Percentiles rank a stretch among this genome's conserved stretches.
phyloP scores from a whole-genome alignment of 108 stramenopile species.

The Nitzschia sp. region DNA sequence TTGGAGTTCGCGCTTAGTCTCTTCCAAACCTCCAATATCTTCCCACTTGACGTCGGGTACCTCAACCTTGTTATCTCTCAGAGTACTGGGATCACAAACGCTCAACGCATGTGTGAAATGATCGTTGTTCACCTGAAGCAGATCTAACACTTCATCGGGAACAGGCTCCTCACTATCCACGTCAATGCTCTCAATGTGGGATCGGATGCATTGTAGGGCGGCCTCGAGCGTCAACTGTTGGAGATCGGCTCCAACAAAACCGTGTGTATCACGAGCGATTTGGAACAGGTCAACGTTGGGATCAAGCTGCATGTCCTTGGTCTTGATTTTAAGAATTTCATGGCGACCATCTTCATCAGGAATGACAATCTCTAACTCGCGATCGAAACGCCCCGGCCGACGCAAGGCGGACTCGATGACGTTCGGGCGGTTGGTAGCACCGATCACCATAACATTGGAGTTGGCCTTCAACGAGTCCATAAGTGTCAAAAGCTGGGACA shows the following conservation, averaged over 20 bases:
- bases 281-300: conserved; percentile 86
- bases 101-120: conserved; percentile 93
- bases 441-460: conserved; percentile 97
- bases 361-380: conserved; percentile 97
- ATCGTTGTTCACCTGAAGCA: conserved; percentile 82
- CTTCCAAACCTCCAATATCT: conserved; percentile 98
- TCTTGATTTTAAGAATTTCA: conserved; percentile 97
- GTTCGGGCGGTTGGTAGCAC: conserved; percentile 97
- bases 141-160: conserved; percentile 73
- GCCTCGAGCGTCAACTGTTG: conserved; percentile 96
- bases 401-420: conserved; percentile 96
- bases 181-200: conserved; percentile 83
- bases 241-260: conserved; percentile 98
- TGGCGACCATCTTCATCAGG: conserved; percentile 98
- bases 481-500: conserved; percentile 95
- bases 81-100: conserved; percentile 86
- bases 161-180: conserved; percentile 85
- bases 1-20: conserved; percentile 98
- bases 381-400: conserved; percentile 97
- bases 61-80: conserved; percentile 94
- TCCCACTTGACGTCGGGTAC: conserved; percentile 97
- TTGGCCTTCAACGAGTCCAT: conserved; percentile 96
- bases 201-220: conserved; percentile 93
- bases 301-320: conserved; percentile 89
- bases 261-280: conserved; percentile 95